Evolutionary conservation across 495 filamentous ascomycete species (phyloP), one percentile per base, ranked within the genome.

Genomic region (Aspergillus olivimuriae): DNA sequence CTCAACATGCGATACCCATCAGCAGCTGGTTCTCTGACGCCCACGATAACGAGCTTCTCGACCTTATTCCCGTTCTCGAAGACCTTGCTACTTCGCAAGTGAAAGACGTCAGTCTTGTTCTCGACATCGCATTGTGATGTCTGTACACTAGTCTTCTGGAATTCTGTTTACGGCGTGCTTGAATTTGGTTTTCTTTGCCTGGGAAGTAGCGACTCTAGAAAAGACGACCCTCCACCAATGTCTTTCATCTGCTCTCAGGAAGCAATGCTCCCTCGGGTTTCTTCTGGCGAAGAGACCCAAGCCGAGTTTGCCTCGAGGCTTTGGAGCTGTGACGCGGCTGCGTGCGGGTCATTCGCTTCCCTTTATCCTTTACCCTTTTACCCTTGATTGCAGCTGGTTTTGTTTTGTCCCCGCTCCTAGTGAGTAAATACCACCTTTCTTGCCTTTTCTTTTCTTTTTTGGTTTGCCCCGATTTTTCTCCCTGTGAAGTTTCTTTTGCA

Each of bases 21-120:
- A 96, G 91, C 77, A 96, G 91, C 76, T 99, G 92, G 92, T 99
- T 99, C 73, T 96, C 90, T 56, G 92, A 99, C 70, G 92, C 94
- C 44, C 92, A 99, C 67, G 92, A 99, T 72, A 99, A 99, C 65
- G 92, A 99, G 74, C 78, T 99, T 46, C 75, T 99, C 55, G 92
- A 99, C 60, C 74, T 99, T 48, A 99, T 99, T 60, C 92, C 92
- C 16, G 92, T 99, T 52, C 87, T 99, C 53, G 94, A 97, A 74
- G 92, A 99, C 69, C 78, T 99, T 52, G 91, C 92, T 42, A 81
- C 84, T 48, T 53, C 76, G 26, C 84, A 88, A 57, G 94, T 97
- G 43, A 77, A 82, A 68, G 92, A 99, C 69, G 94, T 99, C 65
- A 97, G 91, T 73, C 72, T 97, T 54, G 92, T 99, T 56, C 82